A percentile compares a stretch with the other conserved stretches of the same genome.
Evolutionary conservation across 768 basidiomycete species (phyloP).

Genomic region (Chiua virens): DNA sequence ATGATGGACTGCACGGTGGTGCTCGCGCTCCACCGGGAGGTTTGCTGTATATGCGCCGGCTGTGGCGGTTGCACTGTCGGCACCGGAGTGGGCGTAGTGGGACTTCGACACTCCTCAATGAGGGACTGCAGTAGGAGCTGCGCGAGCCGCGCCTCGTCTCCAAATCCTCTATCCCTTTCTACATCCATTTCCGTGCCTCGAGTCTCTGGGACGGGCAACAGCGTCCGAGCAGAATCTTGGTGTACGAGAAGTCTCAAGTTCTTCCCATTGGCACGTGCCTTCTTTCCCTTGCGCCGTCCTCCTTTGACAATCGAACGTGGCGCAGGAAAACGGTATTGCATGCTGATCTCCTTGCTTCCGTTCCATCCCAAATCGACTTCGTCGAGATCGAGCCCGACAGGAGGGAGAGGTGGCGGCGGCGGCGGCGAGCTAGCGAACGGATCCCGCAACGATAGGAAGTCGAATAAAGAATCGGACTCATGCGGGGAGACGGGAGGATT

Average conservation of each 20-base stretch:
- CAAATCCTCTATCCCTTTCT: conserved; percentile 20
- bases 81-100: conserved; percentile 2
- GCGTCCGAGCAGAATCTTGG: conserved; percentile 27
- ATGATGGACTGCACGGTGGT: conserved; percentile 27
- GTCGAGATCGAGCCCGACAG: conserved; percentile 27
- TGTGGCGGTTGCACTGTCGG: conserved; percentile 14
- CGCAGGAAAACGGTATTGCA: conserved; percentile 34
- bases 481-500: conserved; percentile 22
- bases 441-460: conserved; percentile 35
- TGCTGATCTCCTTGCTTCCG: conserved; percentile 21
- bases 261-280: conserved; percentile 14
- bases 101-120: conserved; percentile 5
- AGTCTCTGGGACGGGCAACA: conserved; percentile 23
- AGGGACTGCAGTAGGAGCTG: conserved; percentile 33
- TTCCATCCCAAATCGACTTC: conserved; percentile 29
- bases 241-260: conserved; percentile 22
- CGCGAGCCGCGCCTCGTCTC: conserved; percentile 30
- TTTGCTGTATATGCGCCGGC: conserved; percentile 17
- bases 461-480: conserved; percentile 27
- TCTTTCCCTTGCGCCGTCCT: conserved; percentile 20
- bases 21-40: conserved; percentile 33
- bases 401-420: conserved; percentile 31
- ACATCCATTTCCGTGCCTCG: conserved; percentile 16
- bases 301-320: conserved; percentile 30
- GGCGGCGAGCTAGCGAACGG: conserved; percentile 35